Percentiles rank a stretch among this genome's conserved stretches.
These are phyloP conservation scores for Osmanthus fragrans DNA, from an alignment of 257 asterid genomes.

Conservation along the genomic window DNA sequence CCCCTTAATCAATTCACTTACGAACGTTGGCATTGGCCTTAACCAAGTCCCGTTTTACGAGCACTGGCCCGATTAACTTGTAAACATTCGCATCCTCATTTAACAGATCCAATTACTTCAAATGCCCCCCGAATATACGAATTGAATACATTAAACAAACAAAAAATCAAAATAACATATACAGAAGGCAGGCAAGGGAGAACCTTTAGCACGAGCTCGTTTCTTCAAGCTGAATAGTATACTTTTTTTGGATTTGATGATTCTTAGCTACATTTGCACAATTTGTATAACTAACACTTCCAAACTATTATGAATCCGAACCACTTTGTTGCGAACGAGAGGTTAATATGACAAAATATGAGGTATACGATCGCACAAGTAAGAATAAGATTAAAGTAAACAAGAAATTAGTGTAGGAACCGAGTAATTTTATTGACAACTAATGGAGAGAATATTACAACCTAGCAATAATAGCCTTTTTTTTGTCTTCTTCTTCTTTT, in stretches of 20 bases:
- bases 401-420: no score
- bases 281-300: not conserved
- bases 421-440: no score
- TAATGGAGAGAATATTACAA: no score
- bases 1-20: conserved; percentile 85
- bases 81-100: conserved; percentile 85
- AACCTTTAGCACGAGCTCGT: conserved; percentile 92
- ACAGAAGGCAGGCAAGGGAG: not conserved
- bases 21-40: conserved; percentile 94
- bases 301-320: no score
- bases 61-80: conserved; percentile 90
- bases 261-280: conserved; percentile 72
- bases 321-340: no score
- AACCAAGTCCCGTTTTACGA: conserved; percentile 92
- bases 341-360: no score
- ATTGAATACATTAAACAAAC: not conserved
- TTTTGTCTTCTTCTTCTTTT: no score
- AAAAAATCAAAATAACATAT: not conserved
- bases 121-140: conserved; percentile 1
- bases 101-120: conserved; percentile 84
- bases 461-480: no score
- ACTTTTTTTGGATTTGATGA: conserved; percentile 85
- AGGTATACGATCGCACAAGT: no score
- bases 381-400: no score
- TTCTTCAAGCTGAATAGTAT: conserved; percentile 92